Percentiles rank a stretch among this genome's conserved stretches.
Conservation (phyloP, 2,329 filamentous ascomycete genomes). For the Aspergillus awamori region DNA sequence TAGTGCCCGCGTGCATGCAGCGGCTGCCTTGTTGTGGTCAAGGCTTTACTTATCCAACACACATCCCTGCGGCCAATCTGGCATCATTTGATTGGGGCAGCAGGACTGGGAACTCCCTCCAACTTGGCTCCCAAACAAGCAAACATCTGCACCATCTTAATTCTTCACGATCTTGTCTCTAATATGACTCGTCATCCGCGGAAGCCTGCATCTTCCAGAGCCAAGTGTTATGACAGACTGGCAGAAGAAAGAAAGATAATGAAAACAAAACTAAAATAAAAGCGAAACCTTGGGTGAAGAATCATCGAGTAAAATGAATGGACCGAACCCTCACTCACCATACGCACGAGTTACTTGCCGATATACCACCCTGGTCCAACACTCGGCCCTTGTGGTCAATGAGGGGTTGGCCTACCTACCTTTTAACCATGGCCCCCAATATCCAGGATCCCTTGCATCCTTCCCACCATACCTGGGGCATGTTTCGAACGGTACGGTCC, state of each 20-base stretch:
- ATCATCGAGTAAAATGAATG: no score
- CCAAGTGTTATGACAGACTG: neutral
- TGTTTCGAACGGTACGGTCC: constrained; percentile 18
- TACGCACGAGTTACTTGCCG: neutral
- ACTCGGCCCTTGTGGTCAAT: neutral
- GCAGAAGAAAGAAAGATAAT: neutral
- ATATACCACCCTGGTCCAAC: no score
- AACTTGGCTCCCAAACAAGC: neutral
- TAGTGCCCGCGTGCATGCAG: constrained; percentile 25
- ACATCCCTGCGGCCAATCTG: neutral
- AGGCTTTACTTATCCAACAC: neutral
- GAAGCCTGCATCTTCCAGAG: neutral
- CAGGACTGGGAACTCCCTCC: neutral
- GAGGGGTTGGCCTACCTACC: neutral
- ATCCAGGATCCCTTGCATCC: constrained; percentile 15
- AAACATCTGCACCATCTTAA: constrained; percentile 4
- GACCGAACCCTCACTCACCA: neutral
- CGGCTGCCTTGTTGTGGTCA: constrained; percentile 12
- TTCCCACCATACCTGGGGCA: constrained; percentile 5
- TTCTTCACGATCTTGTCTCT: neutral
- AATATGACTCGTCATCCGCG: constrained; percentile 1
- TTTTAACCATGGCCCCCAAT: neutral
- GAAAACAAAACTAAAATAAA: neutral
- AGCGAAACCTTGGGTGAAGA: no score
- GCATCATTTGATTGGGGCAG: neutral